These are phyloP conservation scores for Saccharomyces hybrid DNA, from an alignment of 1,139 yeast genomes.

Conservation along the genomic window DNA sequence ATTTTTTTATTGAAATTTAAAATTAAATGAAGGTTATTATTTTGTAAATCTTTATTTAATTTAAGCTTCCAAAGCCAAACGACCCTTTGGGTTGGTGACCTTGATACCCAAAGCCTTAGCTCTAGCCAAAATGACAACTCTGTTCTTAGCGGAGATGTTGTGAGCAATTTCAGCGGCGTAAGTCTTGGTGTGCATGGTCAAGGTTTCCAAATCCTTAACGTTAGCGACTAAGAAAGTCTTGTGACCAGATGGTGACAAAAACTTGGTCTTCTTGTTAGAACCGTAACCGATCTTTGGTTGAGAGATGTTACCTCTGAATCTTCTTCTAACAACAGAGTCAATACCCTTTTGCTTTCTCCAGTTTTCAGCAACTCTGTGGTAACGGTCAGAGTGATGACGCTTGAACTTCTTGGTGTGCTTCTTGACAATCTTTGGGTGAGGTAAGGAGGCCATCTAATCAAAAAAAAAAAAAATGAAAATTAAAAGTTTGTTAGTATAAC, in stretches of 20 bases:
- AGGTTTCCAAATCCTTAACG: conserved; percentile 87
- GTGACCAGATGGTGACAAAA: conserved; percentile 96
- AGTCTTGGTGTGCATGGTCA: conserved; percentile 94
- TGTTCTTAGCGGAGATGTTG: conserved; percentile 97
- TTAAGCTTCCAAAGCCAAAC: conserved; percentile 97
- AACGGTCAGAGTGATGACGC: conserved; percentile 99
- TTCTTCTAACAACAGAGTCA: conserved; percentile 99
- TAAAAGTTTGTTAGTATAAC: not conserved
- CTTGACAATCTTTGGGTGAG: conserved; percentile 99
- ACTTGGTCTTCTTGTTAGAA: conserved; percentile 98
- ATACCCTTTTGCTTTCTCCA: conserved; percentile 99
- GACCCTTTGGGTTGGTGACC: conserved; percentile 99
- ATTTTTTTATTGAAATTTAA: not conserved
- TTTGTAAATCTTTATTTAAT: conserved; percentile 5
- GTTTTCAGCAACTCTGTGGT: conserved; percentile 94
- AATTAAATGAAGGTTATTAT: not conserved
- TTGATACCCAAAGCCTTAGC: conserved; percentile 98
- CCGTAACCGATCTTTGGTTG: conserved; percentile 99
- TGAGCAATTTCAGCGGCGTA: conserved; percentile 99
- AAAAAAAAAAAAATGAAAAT: conserved; percentile 1
- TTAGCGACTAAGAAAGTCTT: conserved; percentile 92
- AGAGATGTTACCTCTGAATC: conserved; percentile 98
- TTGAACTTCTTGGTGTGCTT: conserved; percentile 98
- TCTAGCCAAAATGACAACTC: conserved; percentile 92
- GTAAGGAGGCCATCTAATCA: conserved; percentile 80